A percentile compares a stretch with the other conserved stretches of the same genome.
Evolutionary conservation across 208 protist species (phyloP).

Genomic region (Trypanosoma caninum): DNA sequence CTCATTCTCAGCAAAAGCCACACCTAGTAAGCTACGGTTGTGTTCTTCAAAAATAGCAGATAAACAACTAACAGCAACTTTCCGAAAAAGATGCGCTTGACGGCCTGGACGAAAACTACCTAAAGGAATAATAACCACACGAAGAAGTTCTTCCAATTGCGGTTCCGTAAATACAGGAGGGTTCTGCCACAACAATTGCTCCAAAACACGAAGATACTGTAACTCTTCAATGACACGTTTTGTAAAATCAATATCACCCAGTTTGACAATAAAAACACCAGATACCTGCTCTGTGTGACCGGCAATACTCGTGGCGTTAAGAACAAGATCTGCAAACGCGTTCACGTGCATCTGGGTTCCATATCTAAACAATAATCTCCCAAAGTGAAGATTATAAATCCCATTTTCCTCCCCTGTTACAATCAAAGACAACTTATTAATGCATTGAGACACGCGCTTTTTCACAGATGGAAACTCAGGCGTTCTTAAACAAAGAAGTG

Average conservation of each 20-base stretch:
- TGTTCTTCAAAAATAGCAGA: constrained; percentile 45
- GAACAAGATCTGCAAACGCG: constrained; percentile 71
- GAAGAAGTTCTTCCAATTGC: constrained; percentile 62
- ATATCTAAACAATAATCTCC: constrained; percentile 58
- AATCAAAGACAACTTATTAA: constrained; percentile 43
- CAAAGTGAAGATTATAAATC: constrained; percentile 69
- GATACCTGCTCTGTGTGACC: constrained; percentile 36
- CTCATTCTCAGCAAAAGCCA: constrained; percentile 29
- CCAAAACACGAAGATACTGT: constrained; percentile 67
- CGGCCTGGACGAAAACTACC: constrained; percentile 59
- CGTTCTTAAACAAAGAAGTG: constrained; percentile 55
- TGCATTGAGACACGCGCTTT: constrained; percentile 25
- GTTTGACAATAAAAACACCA: constrained; percentile 61
- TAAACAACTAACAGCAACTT: constrained; percentile 78
- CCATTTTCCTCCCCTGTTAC: constrained; percentile 55
- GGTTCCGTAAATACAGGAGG: constrained; percentile 27
- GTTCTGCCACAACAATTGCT: constrained; percentile 56
- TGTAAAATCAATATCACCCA: constrained; percentile 64
- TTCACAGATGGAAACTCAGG: constrained; percentile 43
- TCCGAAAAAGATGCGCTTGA: constrained; percentile 78
- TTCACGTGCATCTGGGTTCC: constrained; percentile 56
- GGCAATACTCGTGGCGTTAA: constrained; percentile 27
- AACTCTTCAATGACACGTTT: constrained; percentile 74
- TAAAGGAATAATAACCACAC: constrained; percentile 59
- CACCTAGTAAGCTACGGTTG: constrained; percentile 26